These are phyloP conservation scores for Biscutella laevigata DNA, from an alignment of 441 rosid species.

Conservation along the genomic window DNA sequence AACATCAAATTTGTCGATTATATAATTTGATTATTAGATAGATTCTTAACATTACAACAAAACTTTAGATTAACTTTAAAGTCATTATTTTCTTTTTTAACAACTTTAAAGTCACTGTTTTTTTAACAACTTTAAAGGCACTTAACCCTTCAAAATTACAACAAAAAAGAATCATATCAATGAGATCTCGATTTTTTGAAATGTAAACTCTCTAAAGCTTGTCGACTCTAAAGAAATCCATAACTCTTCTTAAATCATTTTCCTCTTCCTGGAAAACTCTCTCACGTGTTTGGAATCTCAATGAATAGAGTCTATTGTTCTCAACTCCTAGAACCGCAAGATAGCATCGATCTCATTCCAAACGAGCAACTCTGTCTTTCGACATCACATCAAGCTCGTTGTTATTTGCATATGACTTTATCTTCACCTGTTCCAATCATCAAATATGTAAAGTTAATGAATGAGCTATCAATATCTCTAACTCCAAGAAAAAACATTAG, in stretches of 20 bases:
- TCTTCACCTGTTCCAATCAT: constrained; percentile 54
- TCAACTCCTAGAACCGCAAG: constrained; percentile 88
- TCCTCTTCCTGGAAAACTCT: constrained; percentile 74
- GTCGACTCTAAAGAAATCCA: constrained; percentile 85
- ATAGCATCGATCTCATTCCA: constrained; percentile 86
- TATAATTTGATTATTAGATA: too few species aligned
- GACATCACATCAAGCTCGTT: constrained; percentile 96
- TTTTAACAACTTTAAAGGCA: too few species aligned
- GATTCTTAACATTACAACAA: too few species aligned
- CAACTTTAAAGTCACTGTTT: too few species aligned
- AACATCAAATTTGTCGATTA: too few species aligned
- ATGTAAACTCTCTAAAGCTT: constrained; percentile 30
- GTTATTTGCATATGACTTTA: constrained; percentile 80
- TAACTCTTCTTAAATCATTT: constrained; percentile 63
- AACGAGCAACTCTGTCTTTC: constrained; percentile 54
- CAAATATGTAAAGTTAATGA: not conserved
- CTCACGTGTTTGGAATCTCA: constrained; percentile 85
- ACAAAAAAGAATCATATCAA: too few species aligned
- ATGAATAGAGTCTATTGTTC: constrained; percentile 63
- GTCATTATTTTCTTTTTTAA: too few species aligned
- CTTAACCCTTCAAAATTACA: too few species aligned
- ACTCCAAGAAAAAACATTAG: not conserved
- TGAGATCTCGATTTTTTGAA: too few species aligned
- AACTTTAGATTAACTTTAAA: too few species aligned
- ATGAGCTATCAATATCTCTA: not conserved